phyloP scores from a whole-genome alignment of 1,139 yeast species.

The Saccharomyces pastorianus region DNA sequence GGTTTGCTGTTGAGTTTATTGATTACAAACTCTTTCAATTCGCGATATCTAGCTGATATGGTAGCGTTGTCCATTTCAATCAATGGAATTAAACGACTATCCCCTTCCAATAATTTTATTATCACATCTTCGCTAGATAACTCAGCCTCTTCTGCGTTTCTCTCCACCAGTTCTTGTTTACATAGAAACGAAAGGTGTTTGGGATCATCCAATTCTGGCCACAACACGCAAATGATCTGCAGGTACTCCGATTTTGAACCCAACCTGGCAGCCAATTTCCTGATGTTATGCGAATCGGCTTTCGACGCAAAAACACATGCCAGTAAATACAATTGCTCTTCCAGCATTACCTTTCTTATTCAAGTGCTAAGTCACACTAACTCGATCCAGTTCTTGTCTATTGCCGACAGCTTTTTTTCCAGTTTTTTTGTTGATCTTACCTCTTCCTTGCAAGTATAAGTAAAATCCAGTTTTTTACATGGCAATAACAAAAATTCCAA shows the following conservation, averaged over 20 bases:
- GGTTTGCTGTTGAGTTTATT: conserved; percentile 8
- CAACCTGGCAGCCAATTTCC: conserved; percentile 5
- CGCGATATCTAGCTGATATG: conserved; percentile 11
- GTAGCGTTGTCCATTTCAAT: conserved; percentile 19
- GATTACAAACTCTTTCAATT: conserved; percentile 14
- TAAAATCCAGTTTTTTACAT: neutral
- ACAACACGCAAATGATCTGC: conserved; percentile 22
- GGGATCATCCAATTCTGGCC: conserved; percentile 30
- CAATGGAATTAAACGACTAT: conserved; percentile 16
- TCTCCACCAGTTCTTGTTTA: neutral
- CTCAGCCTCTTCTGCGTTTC: neutral
- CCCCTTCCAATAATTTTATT: conserved; percentile 15
- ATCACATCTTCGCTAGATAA: conserved; percentile 9
- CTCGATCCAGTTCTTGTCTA: neutral
- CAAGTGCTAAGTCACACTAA: neutral
- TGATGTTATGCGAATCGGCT: conserved; percentile 14
- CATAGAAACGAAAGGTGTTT: conserved; percentile 15
- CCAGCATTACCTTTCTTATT: conserved; percentile 7
- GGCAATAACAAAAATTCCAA: neutral
- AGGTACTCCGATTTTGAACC: conserved; percentile 9
- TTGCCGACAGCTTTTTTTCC: neutral
- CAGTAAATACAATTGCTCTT: conserved; percentile 21
- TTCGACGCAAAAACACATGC: conserved; percentile 20
- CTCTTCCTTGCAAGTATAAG: neutral
- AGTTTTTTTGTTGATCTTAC: neutral